phyloP scores from a whole-genome alignment of 768 basidiomycete species.

The Naematelia encephala region DNA sequence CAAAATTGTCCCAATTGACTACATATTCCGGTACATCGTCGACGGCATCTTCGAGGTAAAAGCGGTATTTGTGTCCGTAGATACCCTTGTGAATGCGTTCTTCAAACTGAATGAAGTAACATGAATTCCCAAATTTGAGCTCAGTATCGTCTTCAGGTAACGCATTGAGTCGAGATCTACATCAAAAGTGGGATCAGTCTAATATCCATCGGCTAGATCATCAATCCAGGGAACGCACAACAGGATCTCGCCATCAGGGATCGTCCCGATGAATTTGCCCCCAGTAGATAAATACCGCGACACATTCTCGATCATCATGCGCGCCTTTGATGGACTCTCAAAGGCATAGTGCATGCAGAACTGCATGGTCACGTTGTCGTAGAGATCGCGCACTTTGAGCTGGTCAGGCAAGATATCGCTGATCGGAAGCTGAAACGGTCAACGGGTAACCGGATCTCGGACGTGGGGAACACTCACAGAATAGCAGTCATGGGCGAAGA shows the following conservation, averaged over 20 bases:
- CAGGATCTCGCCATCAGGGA: constrained; percentile 80
- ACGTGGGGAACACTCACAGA: constrained; percentile 56
- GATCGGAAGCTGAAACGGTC: constrained; percentile 57
- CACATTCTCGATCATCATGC: constrained; percentile 91
- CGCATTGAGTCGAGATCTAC: constrained; percentile 67
- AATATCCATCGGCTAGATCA: background rate
- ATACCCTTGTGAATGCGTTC: constrained; percentile 59
- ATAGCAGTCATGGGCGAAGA: constrained; percentile 87
- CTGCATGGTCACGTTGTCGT: constrained; percentile 97
- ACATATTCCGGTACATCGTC: constrained; percentile 96
- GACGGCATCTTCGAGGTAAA: constrained; percentile 90
- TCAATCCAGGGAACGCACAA: constrained; percentile 68
- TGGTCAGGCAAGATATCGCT: constrained; percentile 65
- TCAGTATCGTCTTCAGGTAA: constrained; percentile 65
- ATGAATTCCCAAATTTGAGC: constrained; percentile 81
- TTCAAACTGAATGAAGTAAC: constrained; percentile 85
- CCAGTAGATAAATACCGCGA: constrained; percentile 72
- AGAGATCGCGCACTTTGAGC: constrained; percentile 60
- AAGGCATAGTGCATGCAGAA: constrained; percentile 99
- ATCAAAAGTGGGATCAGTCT: background rate
- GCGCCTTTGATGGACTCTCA: constrained; percentile 77
- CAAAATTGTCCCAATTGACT: constrained; percentile 92
- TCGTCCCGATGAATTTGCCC: constrained; percentile 94
- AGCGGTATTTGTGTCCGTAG: constrained; percentile 91
- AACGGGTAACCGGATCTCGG: constrained; percentile 11